phyloP scores from a whole-genome alignment of 2,329 filamentous ascomycete species.

The Fusarium sp. region DNA sequence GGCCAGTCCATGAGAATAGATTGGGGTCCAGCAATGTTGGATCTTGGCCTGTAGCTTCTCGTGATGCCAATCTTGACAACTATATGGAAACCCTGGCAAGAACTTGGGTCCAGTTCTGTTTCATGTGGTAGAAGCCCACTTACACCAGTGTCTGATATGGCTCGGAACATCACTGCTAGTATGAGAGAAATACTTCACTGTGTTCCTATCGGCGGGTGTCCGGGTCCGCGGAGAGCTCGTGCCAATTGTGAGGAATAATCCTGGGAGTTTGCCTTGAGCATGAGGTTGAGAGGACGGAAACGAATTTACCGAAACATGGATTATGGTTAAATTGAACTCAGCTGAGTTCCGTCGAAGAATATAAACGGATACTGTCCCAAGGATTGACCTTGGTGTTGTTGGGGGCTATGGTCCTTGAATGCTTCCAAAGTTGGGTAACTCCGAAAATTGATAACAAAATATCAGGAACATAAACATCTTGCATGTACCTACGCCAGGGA shows the following conservation, averaged over 20 bases:
- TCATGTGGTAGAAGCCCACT: background rate
- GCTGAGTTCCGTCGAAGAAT: background rate
- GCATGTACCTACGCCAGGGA: background rate
- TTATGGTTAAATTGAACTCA: background rate
- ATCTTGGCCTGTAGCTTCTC: background rate
- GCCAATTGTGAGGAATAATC: background rate
- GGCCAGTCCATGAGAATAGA: background rate
- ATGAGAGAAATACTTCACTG: background rate
- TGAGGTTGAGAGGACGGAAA: background rate
- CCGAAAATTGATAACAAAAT: background rate
- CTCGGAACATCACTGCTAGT: background rate
- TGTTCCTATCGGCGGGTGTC: background rate
- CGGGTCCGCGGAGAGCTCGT: slow-evolving; percentile 1
- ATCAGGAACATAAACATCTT: background rate
- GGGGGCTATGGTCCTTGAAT: background rate
- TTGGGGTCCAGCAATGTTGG: background rate
- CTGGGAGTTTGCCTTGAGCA: background rate
- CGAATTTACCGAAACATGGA: background rate
- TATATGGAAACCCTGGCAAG: background rate
- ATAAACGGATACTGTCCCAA: background rate
- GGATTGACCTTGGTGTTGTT: slow-evolving; percentile 3
- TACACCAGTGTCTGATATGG: background rate
- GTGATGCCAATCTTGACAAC: background rate
- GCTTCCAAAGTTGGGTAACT: background rate
- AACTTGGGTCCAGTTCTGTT: background rate